Base-by-base conservation (phyloP, 2,329 filamentous ascomycete genomes). In the Madurella fahalii region DNA sequence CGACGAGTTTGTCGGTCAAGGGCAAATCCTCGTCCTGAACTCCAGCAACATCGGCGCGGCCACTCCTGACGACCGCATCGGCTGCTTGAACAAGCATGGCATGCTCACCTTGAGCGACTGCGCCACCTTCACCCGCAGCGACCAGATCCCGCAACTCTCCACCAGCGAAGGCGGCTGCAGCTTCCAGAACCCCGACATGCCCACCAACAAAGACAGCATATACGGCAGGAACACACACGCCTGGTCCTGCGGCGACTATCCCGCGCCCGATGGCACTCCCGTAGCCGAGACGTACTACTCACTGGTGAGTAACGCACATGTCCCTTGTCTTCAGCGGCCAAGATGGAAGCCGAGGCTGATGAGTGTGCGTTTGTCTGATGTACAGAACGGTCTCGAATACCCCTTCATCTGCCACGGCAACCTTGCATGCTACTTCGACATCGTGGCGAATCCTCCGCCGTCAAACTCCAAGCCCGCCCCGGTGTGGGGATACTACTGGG, bases 371-470 rank as follows among this genome's bases (percentile, higher is more conserved):
- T n/a, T n/a, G n/a, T n/a, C n/a, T n/a, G n/a, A 37, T 9, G 31
- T 17, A 34, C 30, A 62, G 61, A 46, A 52, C 12, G 61, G 61
- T 2, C 54, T 62, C 47, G 54, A 48, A 3, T 52, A 57, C 40
- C 58, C 61, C 9, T 61, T 59, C 39, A 17, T 63, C 4, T 63
- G 61, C 54, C 58, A 55, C 45, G 58, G 58, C 12, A 57, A 61
- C 17, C 17, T 61, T 8, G 47, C 50, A 41, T 63, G 61, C 53
- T 53, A 34, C 17, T 61, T 57, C 37, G 61, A 63, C 31, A 57
- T 59, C 15, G 34, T 43, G 20, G 25, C 13, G 16, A 40, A 18
- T 13, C 54, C 52, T 40, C 18, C 47, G 11, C 12, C 1, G 9
- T 18, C 52, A 4, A 37, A 45, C 4, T 20, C 39, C 9, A 47